These are phyloP conservation scores for Auriscalpium orientale DNA, from an alignment of 768 basidiomycete genomes.

Conservation along the genomic window DNA sequence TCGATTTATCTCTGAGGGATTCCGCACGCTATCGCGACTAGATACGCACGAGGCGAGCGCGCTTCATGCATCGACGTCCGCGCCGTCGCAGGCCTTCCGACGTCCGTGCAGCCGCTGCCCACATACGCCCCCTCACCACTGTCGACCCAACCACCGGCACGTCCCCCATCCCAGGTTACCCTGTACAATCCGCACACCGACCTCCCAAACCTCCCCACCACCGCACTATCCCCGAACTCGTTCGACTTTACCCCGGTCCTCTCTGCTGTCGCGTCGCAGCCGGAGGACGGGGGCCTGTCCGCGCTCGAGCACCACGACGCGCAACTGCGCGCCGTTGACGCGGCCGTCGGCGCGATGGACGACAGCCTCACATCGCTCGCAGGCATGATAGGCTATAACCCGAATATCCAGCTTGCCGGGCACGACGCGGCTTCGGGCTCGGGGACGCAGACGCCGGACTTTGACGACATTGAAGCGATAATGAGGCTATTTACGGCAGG, in stretches of 20 bases:
- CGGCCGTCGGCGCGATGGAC: conserved; percentile 66
- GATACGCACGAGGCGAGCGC: too few species aligned
- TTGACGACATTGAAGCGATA: conserved; percentile 13
- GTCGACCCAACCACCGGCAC: neutral
- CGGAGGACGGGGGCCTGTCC: conserved; percentile 22
- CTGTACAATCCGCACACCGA: neutral
- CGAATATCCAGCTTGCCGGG: conserved; percentile 23
- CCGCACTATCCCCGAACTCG: neutral
- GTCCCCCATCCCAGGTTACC: neutral
- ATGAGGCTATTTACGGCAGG: neutral
- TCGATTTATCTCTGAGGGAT: too few species aligned
- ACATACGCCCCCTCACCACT: neutral
- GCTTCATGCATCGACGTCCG: conserved; percentile 16
- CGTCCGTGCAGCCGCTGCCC: neutral
- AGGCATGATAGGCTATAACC: conserved; percentile 60
- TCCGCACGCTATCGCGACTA: too few species aligned
- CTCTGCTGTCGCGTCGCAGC: conserved; percentile 21
- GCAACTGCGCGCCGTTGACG: conserved; percentile 56
- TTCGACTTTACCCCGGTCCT: neutral
- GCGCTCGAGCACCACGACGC: conserved; percentile 30
- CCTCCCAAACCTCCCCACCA: neutral
- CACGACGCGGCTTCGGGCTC: neutral
- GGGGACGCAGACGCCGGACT: neutral
- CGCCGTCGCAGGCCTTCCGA: neutral
- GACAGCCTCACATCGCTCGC: conserved; percentile 65